A percentile compares a stretch with the other conserved stretches of the same genome.
Conservation (phyloP, 106 monocot species). For the Dendrobium catenatum region DNA sequence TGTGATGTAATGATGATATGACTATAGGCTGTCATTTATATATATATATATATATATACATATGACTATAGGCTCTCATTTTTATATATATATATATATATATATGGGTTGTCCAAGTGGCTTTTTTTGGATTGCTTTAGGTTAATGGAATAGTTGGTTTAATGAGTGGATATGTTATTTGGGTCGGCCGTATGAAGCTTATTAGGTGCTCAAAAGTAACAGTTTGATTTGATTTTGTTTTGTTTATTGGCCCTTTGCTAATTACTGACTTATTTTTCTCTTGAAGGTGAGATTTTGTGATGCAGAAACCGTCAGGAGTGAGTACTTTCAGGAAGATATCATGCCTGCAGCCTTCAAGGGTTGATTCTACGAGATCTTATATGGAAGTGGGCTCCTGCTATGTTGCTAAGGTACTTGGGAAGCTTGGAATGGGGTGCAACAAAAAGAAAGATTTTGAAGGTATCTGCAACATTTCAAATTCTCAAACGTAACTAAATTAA, state of each 20-base stretch:
- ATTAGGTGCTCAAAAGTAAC: not conserved
- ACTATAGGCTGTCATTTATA: too few relatives aligned
- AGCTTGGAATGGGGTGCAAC: too few relatives aligned
- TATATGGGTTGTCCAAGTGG: not conserved
- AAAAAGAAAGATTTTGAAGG: too few relatives aligned
- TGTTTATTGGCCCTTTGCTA: not conserved
- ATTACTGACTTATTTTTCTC: not conserved
- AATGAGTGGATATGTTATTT: not conserved
- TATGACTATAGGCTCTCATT: too few relatives aligned
- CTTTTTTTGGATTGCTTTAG: not conserved
- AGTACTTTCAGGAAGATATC: constrained; percentile 51
- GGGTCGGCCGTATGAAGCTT: not conserved
- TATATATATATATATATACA: too few relatives aligned
- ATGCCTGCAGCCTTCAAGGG: constrained; percentile 32
- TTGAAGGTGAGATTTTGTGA: constrained; percentile 58
- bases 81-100: too few relatives aligned
- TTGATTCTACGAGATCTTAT: not conserved
- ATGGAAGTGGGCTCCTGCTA: too few relatives aligned
- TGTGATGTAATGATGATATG: too few relatives aligned
- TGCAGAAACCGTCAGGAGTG: constrained; percentile 38
- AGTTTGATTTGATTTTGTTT: not conserved
- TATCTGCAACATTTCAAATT: too few relatives aligned
- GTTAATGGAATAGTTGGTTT: not conserved
- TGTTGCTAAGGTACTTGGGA: too few relatives aligned
- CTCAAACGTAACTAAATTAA: too few relatives aligned